Conservation (phyloP, 148 eudicot species). For the Rhododendron vialii region DNA sequence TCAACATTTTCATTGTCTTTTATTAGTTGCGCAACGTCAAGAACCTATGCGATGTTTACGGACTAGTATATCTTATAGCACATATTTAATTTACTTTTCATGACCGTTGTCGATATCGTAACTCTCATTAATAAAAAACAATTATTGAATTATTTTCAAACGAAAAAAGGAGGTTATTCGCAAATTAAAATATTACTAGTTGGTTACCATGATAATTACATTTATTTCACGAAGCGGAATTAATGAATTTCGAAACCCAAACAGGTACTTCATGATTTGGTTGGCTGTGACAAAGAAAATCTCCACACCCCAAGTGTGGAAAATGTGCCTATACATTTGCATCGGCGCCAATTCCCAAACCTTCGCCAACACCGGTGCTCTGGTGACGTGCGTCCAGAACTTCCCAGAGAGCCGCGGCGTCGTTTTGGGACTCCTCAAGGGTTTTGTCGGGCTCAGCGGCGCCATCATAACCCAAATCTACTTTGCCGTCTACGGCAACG, state of each 20-base stretch:
- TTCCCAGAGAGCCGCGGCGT: constrained; percentile 47
- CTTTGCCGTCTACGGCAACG: constrained; percentile 20
- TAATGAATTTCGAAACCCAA: neutral
- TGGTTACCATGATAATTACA: no score
- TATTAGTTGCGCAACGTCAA: no score
- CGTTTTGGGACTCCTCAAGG: constrained; percentile 41
- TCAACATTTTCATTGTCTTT: no score
- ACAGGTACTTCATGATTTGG: constrained; percentile 41
- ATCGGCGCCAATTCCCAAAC: constrained; percentile 41
- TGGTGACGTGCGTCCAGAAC: constrained; percentile 42
- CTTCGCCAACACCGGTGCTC: constrained; percentile 46
- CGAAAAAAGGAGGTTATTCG: no score
- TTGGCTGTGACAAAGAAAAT: constrained; percentile 34
- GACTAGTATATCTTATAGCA: no score
- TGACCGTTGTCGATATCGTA: no score
- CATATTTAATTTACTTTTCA: no score
- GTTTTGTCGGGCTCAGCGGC: constrained; percentile 42
- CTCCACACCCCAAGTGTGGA: constrained; percentile 32
- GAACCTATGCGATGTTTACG: neutral
- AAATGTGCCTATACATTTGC: constrained; percentile 46
- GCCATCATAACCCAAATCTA: constrained; percentile 38
- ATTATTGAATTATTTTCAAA: no score
- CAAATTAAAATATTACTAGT: no score
- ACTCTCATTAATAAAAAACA: no score
- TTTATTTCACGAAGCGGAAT: neutral